Base-by-base conservation (phyloP, 129 eudicot species). In the Mikania micrantha region DNA sequence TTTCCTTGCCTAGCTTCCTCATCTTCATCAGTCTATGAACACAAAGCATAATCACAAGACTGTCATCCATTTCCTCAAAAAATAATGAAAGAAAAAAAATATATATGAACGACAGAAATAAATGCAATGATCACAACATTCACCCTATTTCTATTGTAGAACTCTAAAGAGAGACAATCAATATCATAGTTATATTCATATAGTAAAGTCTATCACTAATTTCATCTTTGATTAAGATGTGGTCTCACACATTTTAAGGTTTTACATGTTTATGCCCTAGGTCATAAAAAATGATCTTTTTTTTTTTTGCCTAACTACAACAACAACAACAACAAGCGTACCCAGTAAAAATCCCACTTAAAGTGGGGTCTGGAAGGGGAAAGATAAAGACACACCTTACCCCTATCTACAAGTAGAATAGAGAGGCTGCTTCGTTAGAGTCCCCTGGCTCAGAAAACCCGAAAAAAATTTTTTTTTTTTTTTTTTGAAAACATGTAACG, bases 21-120 rank as follows among this genome's bases (percentile, higher is more conserved):
- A 38, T 78, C 35, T 60, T 72, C 70, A 31, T 45, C 59, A 3
- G 60, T 66, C 82, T 78, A 68, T 48, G 62, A 36, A 52, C 50
- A 67, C 41, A 72, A 64, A 61, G 36, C 58, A 72, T 22, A 38
- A 65, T 65, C 64, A 66, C 59, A 47, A 34, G 69, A 32, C 45
- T 67, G 24, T 32, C 54, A n/a, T 31, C 69, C 44, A 32, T 44
- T 66, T 27, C 66, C 4, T 66, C 44, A 27, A 65, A 11, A 53
- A 64, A 38, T 25, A 16, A 29, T 32, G 36, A n/a, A n/a, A n/a
- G n/a, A n/a, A n/a, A n/a, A 54, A 53, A 31, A 65, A 22, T 24
- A 53, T 19, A 58, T 31, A 59, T 29, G 28, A 28, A 41, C 28
- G 13, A 13, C 0, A 40, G n/a, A 70, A 27, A 9, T 56, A 25